Base-by-base conservation (phyloP, 306 rosid genomes). In the Vicia villosa region DNA sequence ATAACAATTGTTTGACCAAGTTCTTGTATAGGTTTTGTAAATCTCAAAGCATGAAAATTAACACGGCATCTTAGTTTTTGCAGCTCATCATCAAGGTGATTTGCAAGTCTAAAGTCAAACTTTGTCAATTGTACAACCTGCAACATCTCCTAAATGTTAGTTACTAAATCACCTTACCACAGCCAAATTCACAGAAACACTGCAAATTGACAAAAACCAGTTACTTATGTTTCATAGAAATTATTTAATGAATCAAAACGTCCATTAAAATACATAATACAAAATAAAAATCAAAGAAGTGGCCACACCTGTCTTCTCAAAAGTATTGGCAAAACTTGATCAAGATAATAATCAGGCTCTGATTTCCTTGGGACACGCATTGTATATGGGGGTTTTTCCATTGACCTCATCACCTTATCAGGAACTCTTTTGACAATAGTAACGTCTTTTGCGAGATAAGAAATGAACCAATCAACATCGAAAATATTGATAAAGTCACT, bases 351-450 rank as follows among this genome's bases (percentile, higher is more conserved):
- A 68, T 87, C 96, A 28, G 99, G 97, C 21, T 88, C 92, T 13
- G 99, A 95, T 79, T 89, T 95, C 85, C 99, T 88, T 5, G 99
- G 99, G 58, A 95, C 99, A 3, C 99, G 95, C 99, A 87, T 95
- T 47, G 95, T 91, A 71, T 95, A 95, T 16, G 99, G 99, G 61
- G 97, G 97, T 78, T 95, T 95, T 41, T 95, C 97, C 99, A 95
- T 86, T 59, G 89, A 81, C 16, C 92, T 83, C 99, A 91, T 91
- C 63, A 89, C 79, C 82, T 89, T 91, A 61, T 89, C 88, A 36
- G 97, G 97, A 75, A 91, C 99, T 84, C 91, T 91, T 77, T 82
- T 89, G 43, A 95, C 87, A 62, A 91, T 87, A 46, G 92, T 79
- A 45, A 91, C 95, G 40, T 95, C 99, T 79, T 91, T 95, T 63